phyloP scores from a whole-genome alignment of 345 rosid species.

The Eutrema yunnanense region DNA sequence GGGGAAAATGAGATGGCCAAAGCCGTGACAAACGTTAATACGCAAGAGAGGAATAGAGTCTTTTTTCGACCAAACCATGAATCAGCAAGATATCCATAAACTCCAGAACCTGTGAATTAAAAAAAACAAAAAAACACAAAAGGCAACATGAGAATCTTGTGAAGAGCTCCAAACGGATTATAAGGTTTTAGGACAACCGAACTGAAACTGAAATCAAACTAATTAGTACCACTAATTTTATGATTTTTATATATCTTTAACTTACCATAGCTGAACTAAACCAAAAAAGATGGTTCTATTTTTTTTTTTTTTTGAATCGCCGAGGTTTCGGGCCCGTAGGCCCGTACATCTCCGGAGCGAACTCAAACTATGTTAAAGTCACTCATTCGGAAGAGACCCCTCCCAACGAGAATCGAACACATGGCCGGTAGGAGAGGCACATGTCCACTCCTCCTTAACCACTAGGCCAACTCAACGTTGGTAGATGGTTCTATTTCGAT shows the following conservation, averaged over 20 bases:
- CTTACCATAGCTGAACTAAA: no score
- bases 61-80: slow-evolving; percentile 56
- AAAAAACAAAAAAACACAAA: background rate
- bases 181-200: background rate
- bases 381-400: no score
- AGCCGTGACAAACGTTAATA: slow-evolving; percentile 45
- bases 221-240: no score
- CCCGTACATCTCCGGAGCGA: no score
- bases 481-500: background rate
- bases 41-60: slow-evolving; percentile 41
- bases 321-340: no score
- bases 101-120: slow-evolving; percentile 44
- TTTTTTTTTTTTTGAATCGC: no score
- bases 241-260: no score
- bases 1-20: slow-evolving; percentile 66
- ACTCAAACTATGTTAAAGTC: no score
- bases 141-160: background rate
- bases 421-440: no score
- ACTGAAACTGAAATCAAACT: background rate
- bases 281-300: background rate
- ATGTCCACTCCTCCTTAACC: no score
- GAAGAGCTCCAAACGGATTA: background rate
- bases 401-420: no score
- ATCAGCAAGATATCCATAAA: slow-evolving; percentile 56
- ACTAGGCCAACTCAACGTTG: no score